phyloP scores from a whole-genome alignment of 768 basidiomycete genomes.

The Ramaria sp. region DNA sequence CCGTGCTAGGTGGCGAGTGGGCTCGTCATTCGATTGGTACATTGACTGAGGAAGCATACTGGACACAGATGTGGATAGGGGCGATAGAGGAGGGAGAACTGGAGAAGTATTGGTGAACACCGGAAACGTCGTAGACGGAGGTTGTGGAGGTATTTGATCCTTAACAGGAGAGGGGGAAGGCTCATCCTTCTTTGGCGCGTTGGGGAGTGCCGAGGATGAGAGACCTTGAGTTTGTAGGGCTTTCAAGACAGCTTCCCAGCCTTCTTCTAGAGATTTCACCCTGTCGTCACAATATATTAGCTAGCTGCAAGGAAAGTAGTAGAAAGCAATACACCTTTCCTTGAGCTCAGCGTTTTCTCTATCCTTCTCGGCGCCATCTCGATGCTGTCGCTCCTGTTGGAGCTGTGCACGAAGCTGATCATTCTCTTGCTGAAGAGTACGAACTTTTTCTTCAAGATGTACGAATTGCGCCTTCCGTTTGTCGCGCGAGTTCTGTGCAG shows the following conservation, averaged over 20 bases:
- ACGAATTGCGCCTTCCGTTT: slow-evolving; percentile 76
- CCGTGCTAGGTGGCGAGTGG: slow-evolving; percentile 99
- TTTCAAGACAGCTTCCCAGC: slow-evolving; percentile 73
- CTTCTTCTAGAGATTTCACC: slow-evolving; percentile 66
- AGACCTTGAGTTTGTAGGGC: slow-evolving; percentile 62
- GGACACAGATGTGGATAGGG: slow-evolving; percentile 14
- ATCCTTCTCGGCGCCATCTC: slow-evolving; percentile 31
- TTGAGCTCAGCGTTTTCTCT: slow-evolving; percentile 65
- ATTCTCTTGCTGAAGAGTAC: slow-evolving; percentile 79
- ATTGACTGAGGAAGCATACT: slow-evolving; percentile 26
- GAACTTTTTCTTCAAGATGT: slow-evolving; percentile 53
- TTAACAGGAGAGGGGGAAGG: slow-evolving; percentile 11
- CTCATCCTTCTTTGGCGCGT: slow-evolving; percentile 14
- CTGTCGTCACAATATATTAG: neutral
- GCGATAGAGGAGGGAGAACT: slow-evolving; percentile 22
- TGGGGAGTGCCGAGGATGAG: slow-evolving; percentile 30
- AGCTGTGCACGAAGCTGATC: slow-evolving; percentile 48
- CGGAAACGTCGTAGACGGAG: slow-evolving; percentile 14
- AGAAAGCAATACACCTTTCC: slow-evolving; percentile 32
- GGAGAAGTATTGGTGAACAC: slow-evolving; percentile 13
- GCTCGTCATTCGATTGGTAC: slow-evolving; percentile 28
- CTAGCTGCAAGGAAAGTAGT: neutral
- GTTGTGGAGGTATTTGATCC: slow-evolving; percentile 11
- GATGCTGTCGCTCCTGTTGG: slow-evolving; percentile 23
- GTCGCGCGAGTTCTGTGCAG: slow-evolving; percentile 88